Evolutionary conservation across 805 yeast species (phyloP).

Genomic region (Wickerhamiella brachini): DNA sequence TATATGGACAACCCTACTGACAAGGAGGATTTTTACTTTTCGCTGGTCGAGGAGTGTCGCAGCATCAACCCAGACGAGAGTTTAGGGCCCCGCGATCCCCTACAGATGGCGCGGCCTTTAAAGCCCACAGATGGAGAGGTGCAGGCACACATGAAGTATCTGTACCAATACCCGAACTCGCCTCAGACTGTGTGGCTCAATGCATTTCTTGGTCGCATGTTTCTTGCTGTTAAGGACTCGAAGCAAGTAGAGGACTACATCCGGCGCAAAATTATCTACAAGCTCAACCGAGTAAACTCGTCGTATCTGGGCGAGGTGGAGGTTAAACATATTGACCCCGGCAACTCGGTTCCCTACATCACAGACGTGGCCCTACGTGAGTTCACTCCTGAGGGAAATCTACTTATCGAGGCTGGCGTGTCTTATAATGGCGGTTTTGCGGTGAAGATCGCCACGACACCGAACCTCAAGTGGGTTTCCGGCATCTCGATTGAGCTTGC

Average conservation of each 20-base stretch:
- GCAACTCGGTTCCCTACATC: constrained; percentile 66
- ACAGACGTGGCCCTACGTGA: constrained; percentile 57
- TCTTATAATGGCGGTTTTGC: constrained; percentile 65
- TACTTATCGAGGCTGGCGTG: constrained; percentile 46
- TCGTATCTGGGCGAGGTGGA: constrained; percentile 76
- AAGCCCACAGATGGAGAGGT: constrained; percentile 60
- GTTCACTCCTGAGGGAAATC: constrained; percentile 67
- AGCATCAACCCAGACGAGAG: constrained; percentile 3
- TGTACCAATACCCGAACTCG: constrained; percentile 75
- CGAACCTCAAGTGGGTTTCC: constrained; percentile 59
- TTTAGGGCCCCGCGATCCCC: constrained; percentile 36
- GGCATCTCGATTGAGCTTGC: constrained; percentile 59
- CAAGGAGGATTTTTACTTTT: constrained; percentile 90
- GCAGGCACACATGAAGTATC: constrained; percentile 56
- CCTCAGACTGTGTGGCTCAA: constrained; percentile 81
- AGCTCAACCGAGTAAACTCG: constrained; percentile 71
- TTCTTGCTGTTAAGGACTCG: constrained; percentile 63
- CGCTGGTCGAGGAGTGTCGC: constrained; percentile 43
- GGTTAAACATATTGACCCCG: constrained; percentile 59
- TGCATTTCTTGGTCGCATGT: constrained; percentile 72
- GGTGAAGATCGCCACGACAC: constrained; percentile 67
- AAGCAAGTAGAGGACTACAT: constrained; percentile 46
- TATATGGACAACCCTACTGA: constrained; percentile 67
- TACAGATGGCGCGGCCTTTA: constrained; percentile 53
- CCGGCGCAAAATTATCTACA: constrained; percentile 47